phyloP scores from a whole-genome alignment of 2,329 filamentous ascomycete species.

The Fusarium bactridioides region DNA sequence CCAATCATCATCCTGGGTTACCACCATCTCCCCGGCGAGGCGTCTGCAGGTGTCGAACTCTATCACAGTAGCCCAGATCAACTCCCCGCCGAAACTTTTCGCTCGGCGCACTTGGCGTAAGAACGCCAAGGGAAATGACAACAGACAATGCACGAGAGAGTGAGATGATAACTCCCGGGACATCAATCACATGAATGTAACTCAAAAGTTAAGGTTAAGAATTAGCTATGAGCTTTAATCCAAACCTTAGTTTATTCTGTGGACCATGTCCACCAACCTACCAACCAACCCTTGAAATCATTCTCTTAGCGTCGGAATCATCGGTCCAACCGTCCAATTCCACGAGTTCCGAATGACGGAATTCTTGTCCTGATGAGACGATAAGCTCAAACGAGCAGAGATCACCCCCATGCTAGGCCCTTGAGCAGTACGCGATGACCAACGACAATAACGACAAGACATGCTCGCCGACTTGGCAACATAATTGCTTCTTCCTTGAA shows the following conservation, averaged over 20 bases:
- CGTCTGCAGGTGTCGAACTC: slow-evolving; percentile 2
- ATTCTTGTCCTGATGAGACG: slow-evolving; percentile 18
- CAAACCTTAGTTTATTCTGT: slow-evolving; percentile 18
- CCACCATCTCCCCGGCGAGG: slow-evolving; percentile 23
- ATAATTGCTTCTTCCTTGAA: not conserved
- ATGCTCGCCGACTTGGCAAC: not conserved
- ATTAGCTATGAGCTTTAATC: slow-evolving; percentile 14
- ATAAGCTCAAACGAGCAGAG: slow-evolving; percentile 8
- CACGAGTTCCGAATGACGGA: slow-evolving; percentile 31
- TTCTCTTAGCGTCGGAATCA: slow-evolving; percentile 6
- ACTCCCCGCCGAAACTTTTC: slow-evolving; percentile 29
- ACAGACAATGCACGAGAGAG: not conserved
- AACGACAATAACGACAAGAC: not conserved
- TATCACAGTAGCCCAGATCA: slow-evolving; percentile 3
- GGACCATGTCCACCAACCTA: not conserved
- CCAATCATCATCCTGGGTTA: slow-evolving; percentile 10
- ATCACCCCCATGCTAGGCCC: not conserved
- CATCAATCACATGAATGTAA: not conserved
- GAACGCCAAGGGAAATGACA: slow-evolving; percentile 16
- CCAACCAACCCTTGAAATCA: not conserved
- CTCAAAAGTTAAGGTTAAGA: slow-evolving; percentile 29
- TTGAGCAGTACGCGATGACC: not conserved
- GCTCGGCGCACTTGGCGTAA: not conserved
- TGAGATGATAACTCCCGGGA: not conserved
- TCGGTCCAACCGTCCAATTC: slow-evolving; percentile 5